These are phyloP conservation scores for Plectosphaerella cucumerina DNA, from an alignment of 2,329 filamentous ascomycete species.

Conservation along the genomic window DNA sequence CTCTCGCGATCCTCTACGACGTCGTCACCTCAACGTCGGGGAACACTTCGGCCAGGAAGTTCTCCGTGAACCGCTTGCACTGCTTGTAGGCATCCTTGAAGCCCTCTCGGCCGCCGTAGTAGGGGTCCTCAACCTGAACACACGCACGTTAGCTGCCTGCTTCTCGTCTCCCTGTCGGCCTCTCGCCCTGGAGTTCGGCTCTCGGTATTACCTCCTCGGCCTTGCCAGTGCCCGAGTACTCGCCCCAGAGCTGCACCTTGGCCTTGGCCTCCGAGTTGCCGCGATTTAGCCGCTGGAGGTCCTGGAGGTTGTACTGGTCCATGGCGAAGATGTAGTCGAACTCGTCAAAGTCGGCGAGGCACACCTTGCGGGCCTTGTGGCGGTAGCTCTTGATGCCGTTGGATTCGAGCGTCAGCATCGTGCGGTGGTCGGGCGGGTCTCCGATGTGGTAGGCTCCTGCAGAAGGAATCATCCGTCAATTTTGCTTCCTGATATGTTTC, in stretches of 20 bases:
- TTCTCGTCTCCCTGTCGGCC: too few species aligned
- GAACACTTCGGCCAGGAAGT: slow-evolving; percentile 64
- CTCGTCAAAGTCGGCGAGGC: slow-evolving; percentile 66
- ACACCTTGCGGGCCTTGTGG: slow-evolving; percentile 70
- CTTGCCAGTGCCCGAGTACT: slow-evolving; percentile 61
- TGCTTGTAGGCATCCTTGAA: slow-evolving; percentile 88
- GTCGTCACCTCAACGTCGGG: slow-evolving; percentile 22
- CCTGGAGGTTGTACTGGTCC: slow-evolving; percentile 76
- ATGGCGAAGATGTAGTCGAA: slow-evolving; percentile 97
- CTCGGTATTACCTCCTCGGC: slow-evolving; percentile 49
- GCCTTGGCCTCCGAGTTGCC: slow-evolving; percentile 56
- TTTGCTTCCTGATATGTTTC: neutral
- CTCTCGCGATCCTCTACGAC: too few species aligned
- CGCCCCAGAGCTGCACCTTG: slow-evolving; percentile 78
- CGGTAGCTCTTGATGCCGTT: slow-evolving; percentile 75
- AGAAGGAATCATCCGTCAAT: slow-evolving; percentile 1
- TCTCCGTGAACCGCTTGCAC: slow-evolving; percentile 69
- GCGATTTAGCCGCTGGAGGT: slow-evolving; percentile 59
- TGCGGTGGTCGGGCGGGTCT: slow-evolving; percentile 74
- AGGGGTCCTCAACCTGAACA: slow-evolving; percentile 66
- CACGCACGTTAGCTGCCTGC: slow-evolving; percentile 24
- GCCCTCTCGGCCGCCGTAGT: slow-evolving; percentile 80
- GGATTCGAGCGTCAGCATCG: slow-evolving; percentile 69
- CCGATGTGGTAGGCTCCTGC: slow-evolving; percentile 77
- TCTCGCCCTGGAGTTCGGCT: too few species aligned